Conservation (phyloP, 1,139 yeast genomes). For the Saccharomyces hybrid region DNA sequence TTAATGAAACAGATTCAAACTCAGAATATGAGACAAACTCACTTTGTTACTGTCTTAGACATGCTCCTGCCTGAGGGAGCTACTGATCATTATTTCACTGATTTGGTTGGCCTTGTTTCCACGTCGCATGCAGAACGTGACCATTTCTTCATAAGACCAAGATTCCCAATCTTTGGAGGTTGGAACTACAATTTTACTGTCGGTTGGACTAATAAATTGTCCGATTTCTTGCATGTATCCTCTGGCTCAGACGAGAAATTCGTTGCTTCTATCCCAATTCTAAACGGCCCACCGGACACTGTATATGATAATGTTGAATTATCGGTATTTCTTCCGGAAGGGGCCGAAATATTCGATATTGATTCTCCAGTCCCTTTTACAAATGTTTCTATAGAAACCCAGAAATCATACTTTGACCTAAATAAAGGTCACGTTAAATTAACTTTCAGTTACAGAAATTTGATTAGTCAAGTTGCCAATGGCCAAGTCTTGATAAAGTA, state of each 20-base stretch:
- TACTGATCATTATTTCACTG: constrained; percentile 69
- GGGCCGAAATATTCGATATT: constrained; percentile 57
- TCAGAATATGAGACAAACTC: not conserved
- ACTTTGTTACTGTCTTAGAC: constrained; percentile 28
- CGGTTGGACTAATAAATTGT: constrained; percentile 73
- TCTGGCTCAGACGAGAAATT: constrained; percentile 44
- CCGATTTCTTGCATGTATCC: constrained; percentile 43
- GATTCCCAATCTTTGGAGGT: constrained; percentile 91
- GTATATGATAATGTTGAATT: constrained; percentile 58
- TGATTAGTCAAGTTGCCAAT: constrained; percentile 62
- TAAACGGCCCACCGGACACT: constrained; percentile 65
- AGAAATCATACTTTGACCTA: constrained; percentile 69
- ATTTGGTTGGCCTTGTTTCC: constrained; percentile 91
- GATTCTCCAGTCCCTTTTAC: constrained; percentile 48
- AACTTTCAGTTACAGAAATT: constrained; percentile 51
- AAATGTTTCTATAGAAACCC: constrained; percentile 36
- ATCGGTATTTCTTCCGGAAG: constrained; percentile 79
- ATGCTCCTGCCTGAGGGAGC: constrained; percentile 44
- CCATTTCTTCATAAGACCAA: constrained; percentile 62
- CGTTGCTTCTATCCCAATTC: constrained; percentile 58
- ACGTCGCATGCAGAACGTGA: constrained; percentile 51
- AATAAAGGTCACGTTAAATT: constrained; percentile 73
- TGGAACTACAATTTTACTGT: constrained; percentile 95
- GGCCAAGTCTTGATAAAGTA: constrained; percentile 58
- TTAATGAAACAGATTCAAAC: constrained; percentile 40